phyloP scores from a whole-genome alignment of 495 filamentous ascomycete species.

The Paragyromitra xinjiangensis region DNA sequence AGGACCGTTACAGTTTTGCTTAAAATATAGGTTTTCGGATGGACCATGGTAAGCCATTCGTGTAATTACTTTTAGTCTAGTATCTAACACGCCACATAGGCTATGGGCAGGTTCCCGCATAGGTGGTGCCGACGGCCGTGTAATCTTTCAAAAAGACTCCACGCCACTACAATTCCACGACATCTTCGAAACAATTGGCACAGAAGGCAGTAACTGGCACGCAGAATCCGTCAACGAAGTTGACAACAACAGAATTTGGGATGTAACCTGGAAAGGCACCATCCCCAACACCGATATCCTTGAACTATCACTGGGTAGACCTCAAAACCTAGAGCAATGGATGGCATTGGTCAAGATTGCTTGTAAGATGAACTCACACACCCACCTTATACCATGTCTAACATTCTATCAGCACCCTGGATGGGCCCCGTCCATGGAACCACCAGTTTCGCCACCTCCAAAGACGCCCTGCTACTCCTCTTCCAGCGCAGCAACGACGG shows the following conservation, averaged over 20 bases:
- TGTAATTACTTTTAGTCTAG: not conserved
- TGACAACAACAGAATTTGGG: not conserved
- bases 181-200: slow-evolving; percentile 2
- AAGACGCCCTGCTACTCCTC: slow-evolving; percentile 80
- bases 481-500: slow-evolving; percentile 77
- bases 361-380: slow-evolving; percentile 8
- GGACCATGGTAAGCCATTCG: slow-evolving; percentile 45
- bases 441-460: slow-evolving; percentile 68
- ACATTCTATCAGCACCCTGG: slow-evolving; percentile 73
- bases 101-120: slow-evolving; percentile 54
- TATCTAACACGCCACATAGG: slow-evolving; percentile 9
- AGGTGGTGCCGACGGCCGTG: slow-evolving; percentile 47
- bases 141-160: slow-evolving; percentile 24
- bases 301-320: slow-evolving; percentile 37
- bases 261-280: slow-evolving; percentile 12
- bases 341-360: slow-evolving; percentile 49
- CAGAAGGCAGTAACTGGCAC: slow-evolving; percentile 8
- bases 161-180: not conserved
- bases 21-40: slow-evolving; percentile 53
- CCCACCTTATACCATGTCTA: not conserved
- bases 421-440: slow-evolving; percentile 86
- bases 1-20: slow-evolving; percentile 51
- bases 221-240: not conserved
- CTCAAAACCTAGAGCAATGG: slow-evolving; percentile 39
- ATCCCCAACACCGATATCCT: not conserved